A percentile compares a stretch with the other conserved stretches of the same genome.
phyloP scores from a whole-genome alignment of 1,284 basidiomycete genomes.

The Sporisorium sorghi region DNA sequence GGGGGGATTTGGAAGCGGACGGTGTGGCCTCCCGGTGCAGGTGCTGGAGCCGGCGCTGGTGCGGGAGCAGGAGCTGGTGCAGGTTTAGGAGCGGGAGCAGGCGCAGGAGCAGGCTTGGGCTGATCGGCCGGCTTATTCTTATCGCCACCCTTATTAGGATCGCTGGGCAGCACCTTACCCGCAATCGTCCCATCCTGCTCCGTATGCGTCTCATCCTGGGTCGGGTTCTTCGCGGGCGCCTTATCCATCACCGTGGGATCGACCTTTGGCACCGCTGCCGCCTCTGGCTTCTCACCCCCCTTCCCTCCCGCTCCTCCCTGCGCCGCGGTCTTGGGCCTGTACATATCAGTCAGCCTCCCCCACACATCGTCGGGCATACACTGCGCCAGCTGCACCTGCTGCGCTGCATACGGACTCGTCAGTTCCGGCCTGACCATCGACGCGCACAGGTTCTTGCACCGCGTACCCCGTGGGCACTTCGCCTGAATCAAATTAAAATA shows the following conservation, averaged over 20 bases:
- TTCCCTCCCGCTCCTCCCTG: neutral
- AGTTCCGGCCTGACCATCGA: constrained; percentile 17
- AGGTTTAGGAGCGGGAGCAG: neutral
- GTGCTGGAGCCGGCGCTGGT: too few relatives aligned
- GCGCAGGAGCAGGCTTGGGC: too few relatives aligned
- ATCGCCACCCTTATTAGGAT: neutral
- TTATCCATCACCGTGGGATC: constrained; percentile 24
- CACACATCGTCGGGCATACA: constrained; percentile 13
- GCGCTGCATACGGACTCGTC: constrained; percentile 22
- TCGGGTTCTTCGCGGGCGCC: neutral
- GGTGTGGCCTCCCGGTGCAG: too few relatives aligned
- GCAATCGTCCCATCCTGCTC: constrained; percentile 16
- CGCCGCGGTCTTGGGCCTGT: constrained; percentile 12
- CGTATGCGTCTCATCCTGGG: constrained; percentile 10
- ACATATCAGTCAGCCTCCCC: constrained; percentile 28
- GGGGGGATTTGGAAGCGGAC: neutral
- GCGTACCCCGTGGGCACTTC: constrained; percentile 18
- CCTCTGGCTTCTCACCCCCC: neutral
- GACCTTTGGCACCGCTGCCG: neutral
- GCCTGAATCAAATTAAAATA: constrained; percentile 27
- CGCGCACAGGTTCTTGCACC: constrained; percentile 42
- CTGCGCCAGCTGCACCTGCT: constrained; percentile 38
- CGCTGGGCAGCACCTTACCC: constrained; percentile 2
- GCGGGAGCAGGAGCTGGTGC: too few relatives aligned
- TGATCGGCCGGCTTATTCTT: neutral